Evolutionary conservation across 1,284 basidiomycete species (phyloP), one percentile per base, ranked within the genome.

Genomic region (Cryptococcus sp.): DNA sequence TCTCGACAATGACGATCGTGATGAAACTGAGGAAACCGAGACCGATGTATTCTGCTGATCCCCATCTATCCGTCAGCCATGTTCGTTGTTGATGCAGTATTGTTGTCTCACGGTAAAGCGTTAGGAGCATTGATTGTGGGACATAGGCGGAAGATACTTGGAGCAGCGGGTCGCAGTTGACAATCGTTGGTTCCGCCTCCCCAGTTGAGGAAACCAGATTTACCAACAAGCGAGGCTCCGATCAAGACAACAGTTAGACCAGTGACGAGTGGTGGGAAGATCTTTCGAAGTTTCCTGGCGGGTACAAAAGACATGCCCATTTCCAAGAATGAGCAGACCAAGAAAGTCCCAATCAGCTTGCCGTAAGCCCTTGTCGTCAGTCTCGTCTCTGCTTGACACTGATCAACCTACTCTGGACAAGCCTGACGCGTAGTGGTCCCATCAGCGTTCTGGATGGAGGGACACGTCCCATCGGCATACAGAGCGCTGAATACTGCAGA

Each of bases 241-340:
- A 91, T 90, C 16, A 41, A 16, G 7, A 69, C 74, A 25, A 60
- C 52, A 4, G 52, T 52, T 16, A 51, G 45, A 78, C 85, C 86
- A 1, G 87, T 89, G 4, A 91, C 85, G 61, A 90, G 78, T 0
- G 88, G 88, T 1, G 89, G 88, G 70, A 91, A 91, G 55, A 88
- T 57, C 44, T 53, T 57, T 11, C 56, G 46, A 7, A 68, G 57
- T 28, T 59, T 60, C 37, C 50, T 55, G 21, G 66, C 78, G 0
- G 86, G 83, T 10, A 86, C 78, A 69, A 91, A 90, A 0, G 85
- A 83, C 67, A 92, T 75, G 55, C 79, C 79, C 41, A 91, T 88
- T 73, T 91, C 86, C 45, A 89, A 79, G 74, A 92, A 83, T 0
- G 86, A 83, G 64, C 87, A 89, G 47, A 91, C 77, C 0, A 86